Conservation (phyloP, 2,329 filamentous ascomycete genomes). For the Emergomyces orientalis region DNA sequence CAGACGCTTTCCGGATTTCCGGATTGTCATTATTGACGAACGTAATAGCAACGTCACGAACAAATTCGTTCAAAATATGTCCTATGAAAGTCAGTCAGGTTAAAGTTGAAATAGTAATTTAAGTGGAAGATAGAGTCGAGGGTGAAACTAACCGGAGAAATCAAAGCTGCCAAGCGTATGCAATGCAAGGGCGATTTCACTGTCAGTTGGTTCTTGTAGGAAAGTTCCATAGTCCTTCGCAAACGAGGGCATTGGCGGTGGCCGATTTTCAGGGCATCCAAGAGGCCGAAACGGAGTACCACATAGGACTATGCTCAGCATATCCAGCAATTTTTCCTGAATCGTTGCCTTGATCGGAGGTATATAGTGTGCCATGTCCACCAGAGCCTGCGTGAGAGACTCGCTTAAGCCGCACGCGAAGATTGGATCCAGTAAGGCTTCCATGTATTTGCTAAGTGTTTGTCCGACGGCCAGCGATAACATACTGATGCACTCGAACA, state of each 20-base stretch:
- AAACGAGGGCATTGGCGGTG: constrained; percentile 70
- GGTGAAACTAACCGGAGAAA: constrained; percentile 51
- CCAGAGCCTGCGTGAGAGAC: constrained; percentile 85
- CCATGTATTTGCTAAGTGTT: constrained; percentile 96
- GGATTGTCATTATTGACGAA: constrained; percentile 95
- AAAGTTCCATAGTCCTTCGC: constrained; percentile 78
- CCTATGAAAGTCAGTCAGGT: constrained; percentile 34
- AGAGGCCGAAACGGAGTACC: constrained; percentile 86
- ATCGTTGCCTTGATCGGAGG: constrained; percentile 88
- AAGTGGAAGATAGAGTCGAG: neutral
- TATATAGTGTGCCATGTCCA: constrained; percentile 98
- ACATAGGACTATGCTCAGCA: constrained; percentile 88
- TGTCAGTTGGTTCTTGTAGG: constrained; percentile 68
- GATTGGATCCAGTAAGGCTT: constrained; percentile 86
- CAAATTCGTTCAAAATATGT: constrained; percentile 94
- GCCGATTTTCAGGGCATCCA: constrained; percentile 80
- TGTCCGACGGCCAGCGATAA: constrained; percentile 91
- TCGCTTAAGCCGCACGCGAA: constrained; percentile 93
- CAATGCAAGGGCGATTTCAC: constrained; percentile 83
- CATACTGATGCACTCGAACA: constrained; percentile 97
- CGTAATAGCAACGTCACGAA: constrained; percentile 93
- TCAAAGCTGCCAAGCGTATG: constrained; percentile 98
- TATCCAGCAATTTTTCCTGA: constrained; percentile 85
- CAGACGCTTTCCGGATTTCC: constrained; percentile 86
- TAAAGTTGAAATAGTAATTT: constrained; percentile 6